Evolutionary conservation across 306 rosid species (phyloP).

Genomic region (Quillaja saponaria): DNA sequence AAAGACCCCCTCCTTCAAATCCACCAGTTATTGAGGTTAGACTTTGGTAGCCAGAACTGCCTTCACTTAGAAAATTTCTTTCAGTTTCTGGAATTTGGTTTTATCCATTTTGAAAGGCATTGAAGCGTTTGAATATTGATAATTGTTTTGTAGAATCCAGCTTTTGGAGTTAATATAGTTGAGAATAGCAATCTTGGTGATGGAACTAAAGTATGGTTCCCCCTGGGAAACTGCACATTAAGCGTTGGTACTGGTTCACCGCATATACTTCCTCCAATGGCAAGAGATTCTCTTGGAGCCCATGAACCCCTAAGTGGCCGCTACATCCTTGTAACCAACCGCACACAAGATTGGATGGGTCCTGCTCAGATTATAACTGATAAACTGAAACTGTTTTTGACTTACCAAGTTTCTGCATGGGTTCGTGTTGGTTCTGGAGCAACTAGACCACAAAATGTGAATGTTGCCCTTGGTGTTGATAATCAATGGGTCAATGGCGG

Average conservation of each 20-base stretch:
- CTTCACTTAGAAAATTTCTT: neutral
- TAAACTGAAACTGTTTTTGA: conserved; percentile 68
- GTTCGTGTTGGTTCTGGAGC: conserved; percentile 67
- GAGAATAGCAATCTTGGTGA: conserved; percentile 69
- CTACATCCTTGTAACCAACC: conserved; percentile 70
- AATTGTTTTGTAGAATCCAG: conserved; percentile 54
- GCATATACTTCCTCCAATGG: conserved; percentile 85
- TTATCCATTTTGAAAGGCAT: conserved; percentile 13
- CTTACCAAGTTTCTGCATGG: conserved; percentile 97
- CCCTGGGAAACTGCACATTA: conserved; percentile 81
- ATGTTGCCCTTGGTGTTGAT: conserved; percentile 76
- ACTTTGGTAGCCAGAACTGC: conserved; percentile 21
- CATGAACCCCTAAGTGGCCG: conserved; percentile 71
- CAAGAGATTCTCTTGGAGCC: conserved; percentile 87
- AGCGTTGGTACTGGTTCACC: conserved; percentile 80
- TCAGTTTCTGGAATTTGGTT: conserved; percentile 19
- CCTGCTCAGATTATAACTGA: conserved; percentile 89
- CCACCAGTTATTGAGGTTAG: conserved; percentile 69
- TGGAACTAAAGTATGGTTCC: conserved; percentile 79
- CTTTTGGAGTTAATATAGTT: conserved; percentile 74
- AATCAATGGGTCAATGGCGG: conserved; percentile 94
- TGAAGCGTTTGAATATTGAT: conserved; percentile 20
- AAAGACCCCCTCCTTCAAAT: conserved; percentile 68
- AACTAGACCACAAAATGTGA: conserved; percentile 68
- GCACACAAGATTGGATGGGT: conserved; percentile 96